Percentiles rank a stretch among this genome's conserved stretches.
phyloP scores from a whole-genome alignment of 768 basidiomycete genomes.

The Pilatotrama ljubarskyi region DNA sequence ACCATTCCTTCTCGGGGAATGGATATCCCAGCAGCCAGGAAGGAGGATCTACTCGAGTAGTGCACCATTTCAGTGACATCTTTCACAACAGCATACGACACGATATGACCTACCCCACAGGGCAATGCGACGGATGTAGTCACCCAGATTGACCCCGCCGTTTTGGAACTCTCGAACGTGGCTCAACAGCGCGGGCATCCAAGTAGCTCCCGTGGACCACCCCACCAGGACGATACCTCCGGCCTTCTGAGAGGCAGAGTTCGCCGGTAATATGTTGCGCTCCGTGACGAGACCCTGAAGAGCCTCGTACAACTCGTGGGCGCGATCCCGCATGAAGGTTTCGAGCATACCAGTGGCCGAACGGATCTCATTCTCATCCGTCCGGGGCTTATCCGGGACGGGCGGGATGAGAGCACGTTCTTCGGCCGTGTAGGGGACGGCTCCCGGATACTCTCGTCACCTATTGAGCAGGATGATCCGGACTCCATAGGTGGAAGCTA shows the following conservation, averaged over 20 bases:
- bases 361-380: background rate
- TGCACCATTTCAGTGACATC: background rate
- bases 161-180: background rate
- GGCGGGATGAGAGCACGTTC: constrained; percentile 13
- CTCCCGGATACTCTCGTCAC: constrained; percentile 24
- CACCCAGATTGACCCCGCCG: background rate
- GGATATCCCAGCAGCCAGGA: constrained; percentile 3
- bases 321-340: constrained; percentile 4
- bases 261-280: background rate
- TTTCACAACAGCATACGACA: background rate
- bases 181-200: constrained; percentile 8
- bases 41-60: background rate
- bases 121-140: constrained; percentile 7
- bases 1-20: background rate
- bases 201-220: constrained; percentile 14
- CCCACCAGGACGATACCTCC: constrained; percentile 13
- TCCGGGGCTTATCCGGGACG: background rate
- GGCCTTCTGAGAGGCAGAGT: background rate
- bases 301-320: constrained; percentile 3
- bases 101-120: constrained; percentile 6
- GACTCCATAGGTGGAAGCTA: constrained; percentile 13
- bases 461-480: constrained; percentile 24
- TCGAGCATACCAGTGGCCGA: background rate
- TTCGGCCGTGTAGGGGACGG: constrained; percentile 16
- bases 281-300: constrained; percentile 3